Evolutionary conservation across 495 filamentous ascomycete genomes (phyloP), one percentile per base, ranked within the genome.

Genomic region (Usnea hakonensis): DNA sequence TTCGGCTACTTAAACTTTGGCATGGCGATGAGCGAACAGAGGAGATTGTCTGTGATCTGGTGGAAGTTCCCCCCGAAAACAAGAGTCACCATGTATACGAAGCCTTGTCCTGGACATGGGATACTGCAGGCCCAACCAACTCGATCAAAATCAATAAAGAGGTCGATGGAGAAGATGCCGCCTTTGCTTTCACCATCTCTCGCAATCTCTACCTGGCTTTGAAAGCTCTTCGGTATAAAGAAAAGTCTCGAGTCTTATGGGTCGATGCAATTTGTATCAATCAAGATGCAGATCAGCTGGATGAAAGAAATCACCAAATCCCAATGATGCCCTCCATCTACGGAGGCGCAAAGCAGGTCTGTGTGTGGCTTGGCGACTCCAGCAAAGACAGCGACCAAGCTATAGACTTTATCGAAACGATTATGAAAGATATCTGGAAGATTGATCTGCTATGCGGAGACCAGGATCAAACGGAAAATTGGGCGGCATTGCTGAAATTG

Each of bases 241-340:
- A 11, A 17, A 28, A 38, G 4, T 30, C 41, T 37, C 56, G 26
- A 21, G 4, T n/a, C n/a, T 23, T 64, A 19, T 64, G 56, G 38
- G 38, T 40, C 38, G 38, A 40, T 40, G 38, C 38, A 16, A 40
- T 40, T 8, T 40, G 11, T 40, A 57, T 64, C 37, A 37, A 64
- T 43, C 57, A 55, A 10, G 38, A 40, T 16, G 11, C 11, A 40
- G 10, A 7, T 9, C 53, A 67, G 16, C 3, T 0, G 10, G 16
- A 53, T 7, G 65, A 67, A 36, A 65, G 66, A 36, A 60, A 55
- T 41, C 35, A 50, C 19, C 65, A 67, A 50, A 48, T 63, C 1
- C 23, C 46, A 35, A 26, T 54, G 48, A 73, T 74, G 69, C 30
- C 60, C 13, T 61, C 55, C 2, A 66, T 74, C 17, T 72, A 72